A percentile compares a stretch with the other conserved stretches of the same genome.
phyloP scores from a whole-genome alignment of 192 early-diverging fungal species.

The Backusella parvicylindrica region DNA sequence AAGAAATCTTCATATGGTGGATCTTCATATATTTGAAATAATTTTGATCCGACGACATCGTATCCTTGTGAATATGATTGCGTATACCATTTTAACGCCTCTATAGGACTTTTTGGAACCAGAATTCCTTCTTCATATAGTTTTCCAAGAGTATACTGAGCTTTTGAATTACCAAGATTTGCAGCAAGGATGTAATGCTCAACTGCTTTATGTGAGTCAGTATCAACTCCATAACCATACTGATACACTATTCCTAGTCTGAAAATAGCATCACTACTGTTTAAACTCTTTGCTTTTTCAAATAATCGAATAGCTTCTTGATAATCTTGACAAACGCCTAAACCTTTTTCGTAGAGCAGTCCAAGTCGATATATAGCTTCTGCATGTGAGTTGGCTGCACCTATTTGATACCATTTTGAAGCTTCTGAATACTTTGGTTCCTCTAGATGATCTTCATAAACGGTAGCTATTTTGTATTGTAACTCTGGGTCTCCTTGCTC shows the following conservation, averaged over 20 bases:
- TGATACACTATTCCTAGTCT: neutral
- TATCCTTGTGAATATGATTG: neutral
- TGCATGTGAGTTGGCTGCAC: neutral
- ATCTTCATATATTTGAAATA: neutral
- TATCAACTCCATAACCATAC: neutral
- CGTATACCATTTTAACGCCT: neutral
- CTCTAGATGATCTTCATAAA: no score
- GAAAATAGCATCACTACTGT: no score
- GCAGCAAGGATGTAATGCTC: neutral
- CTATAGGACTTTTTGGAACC: neutral
- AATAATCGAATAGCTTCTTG: no score
- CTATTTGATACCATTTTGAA: neutral
- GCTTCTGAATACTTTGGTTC: neutral
- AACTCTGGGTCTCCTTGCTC: neutral
- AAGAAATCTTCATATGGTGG: neutral
- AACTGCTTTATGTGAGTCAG: neutral
- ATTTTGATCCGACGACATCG: neutral
- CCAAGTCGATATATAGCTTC: neutral
- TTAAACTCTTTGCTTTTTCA: no score
- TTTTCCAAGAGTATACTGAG: neutral
- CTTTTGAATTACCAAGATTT: neutral
- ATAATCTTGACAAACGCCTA: neutral
- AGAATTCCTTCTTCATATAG: neutral
- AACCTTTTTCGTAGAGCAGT: neutral
- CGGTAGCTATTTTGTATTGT: neutral